These are phyloP conservation scores for Linderniella brevidens DNA, from an alignment of 257 asterid species.

Conservation along the genomic window DNA sequence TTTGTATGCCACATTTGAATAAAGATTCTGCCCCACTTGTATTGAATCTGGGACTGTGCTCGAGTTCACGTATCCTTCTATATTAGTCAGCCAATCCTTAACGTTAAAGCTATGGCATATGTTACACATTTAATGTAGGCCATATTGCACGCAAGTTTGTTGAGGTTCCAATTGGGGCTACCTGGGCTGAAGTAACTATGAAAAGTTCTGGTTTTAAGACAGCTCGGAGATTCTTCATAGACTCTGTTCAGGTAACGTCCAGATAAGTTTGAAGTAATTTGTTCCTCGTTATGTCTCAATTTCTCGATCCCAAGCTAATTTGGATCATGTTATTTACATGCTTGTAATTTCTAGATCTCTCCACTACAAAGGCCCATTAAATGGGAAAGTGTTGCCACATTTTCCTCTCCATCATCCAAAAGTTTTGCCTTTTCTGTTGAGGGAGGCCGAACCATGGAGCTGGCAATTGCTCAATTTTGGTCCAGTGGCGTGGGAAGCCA, in stretches of 20 bases:
- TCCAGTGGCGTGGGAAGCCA: constrained; percentile 90
- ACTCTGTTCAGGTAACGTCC: constrained; percentile 71
- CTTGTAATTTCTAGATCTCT: constrained; percentile 33
- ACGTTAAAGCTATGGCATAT: neutral
- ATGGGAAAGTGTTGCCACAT: constrained; percentile 72
- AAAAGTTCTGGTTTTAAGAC: constrained; percentile 71
- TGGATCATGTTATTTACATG: constrained; percentile 19
- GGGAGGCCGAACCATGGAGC: constrained; percentile 89
- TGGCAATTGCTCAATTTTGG: constrained; percentile 94
- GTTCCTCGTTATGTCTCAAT: neutral
- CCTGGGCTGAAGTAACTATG: constrained; percentile 91
- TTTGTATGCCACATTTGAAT: too few relatives aligned
- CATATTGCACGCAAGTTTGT: constrained; percentile 75
- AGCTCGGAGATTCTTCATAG: constrained; percentile 69
- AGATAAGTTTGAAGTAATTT: neutral
- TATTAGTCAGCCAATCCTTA: neutral
- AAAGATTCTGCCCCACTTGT: too few relatives aligned
- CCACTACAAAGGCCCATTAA: constrained; percentile 81
- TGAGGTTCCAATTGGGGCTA: constrained; percentile 87
- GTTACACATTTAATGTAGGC: constrained; percentile 30
- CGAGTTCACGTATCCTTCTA: constrained; percentile 4
- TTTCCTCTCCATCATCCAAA: constrained; percentile 90
- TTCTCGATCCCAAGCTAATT: neutral
- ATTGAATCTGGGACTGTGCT: too few relatives aligned
- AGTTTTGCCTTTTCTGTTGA: constrained; percentile 67